These are phyloP conservation scores for Emergomyces orientalis DNA, from an alignment of 2,329 filamentous ascomycete genomes.

Conservation along the genomic window DNA sequence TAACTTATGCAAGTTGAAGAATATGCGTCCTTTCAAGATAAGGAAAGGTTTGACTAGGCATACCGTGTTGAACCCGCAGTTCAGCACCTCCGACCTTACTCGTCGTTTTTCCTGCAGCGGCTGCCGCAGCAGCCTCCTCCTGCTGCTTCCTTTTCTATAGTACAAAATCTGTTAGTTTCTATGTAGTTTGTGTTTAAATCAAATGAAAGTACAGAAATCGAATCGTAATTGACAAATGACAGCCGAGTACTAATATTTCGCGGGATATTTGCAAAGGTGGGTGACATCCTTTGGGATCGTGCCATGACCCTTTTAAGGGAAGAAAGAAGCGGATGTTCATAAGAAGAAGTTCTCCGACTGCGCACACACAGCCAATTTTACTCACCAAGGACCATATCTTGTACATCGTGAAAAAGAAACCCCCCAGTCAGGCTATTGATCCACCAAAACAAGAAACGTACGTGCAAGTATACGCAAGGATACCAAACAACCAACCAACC, in stretches of 20 bases:
- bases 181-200: neutral
- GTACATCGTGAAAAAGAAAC: constrained; percentile 61
- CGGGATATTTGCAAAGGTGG: neutral
- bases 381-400: constrained; percentile 99
- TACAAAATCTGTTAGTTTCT: constrained; percentile 1
- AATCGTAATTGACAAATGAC: neutral
- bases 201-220: neutral
- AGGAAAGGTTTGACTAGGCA: constrained; percentile 12
- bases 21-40: neutral
- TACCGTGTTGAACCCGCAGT: constrained; percentile 91
- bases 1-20: neutral
- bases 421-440: neutral
- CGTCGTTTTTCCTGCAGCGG: constrained; percentile 59
- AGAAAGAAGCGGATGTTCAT: neutral
- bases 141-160: constrained; percentile 68
- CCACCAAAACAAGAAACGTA: neutral
- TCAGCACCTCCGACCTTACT: constrained; percentile 98
- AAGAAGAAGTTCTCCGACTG: neutral
- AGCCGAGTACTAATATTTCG: neutral
- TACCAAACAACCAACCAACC: neutral
- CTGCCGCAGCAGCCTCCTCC: constrained; percentile 88
- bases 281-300: too few relatives aligned
- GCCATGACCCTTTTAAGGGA: neutral
- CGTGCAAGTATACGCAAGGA: neutral
- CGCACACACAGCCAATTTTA: constrained; percentile 8